These are phyloP conservation scores for Populus tremula DNA, from an alignment of 345 rosid species.

Conservation along the genomic window DNA sequence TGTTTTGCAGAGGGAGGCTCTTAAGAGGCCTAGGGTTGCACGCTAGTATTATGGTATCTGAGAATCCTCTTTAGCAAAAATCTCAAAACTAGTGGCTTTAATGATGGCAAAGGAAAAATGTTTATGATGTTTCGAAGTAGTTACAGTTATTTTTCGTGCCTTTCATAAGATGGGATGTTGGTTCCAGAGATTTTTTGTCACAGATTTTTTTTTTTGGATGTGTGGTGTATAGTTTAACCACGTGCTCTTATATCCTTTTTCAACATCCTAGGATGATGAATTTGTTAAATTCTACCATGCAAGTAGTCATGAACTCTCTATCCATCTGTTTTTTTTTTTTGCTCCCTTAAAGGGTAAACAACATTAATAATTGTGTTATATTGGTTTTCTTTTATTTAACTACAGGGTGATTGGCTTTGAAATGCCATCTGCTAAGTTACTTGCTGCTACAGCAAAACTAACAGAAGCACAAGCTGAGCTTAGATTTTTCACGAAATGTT, in stretches of 20 bases:
- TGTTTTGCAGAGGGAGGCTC: background rate
- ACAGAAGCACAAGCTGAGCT: constrained; percentile 91
- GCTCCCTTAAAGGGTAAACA: background rate
- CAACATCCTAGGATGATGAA: background rate
- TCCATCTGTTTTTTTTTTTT: too few species aligned
- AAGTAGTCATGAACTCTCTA: background rate
- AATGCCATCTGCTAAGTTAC: constrained; percentile 90
- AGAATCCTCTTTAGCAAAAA: background rate
- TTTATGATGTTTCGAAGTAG: background rate
- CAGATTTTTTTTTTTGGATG: background rate
- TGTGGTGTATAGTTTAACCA: background rate
- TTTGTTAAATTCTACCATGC: background rate
- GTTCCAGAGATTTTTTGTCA: background rate
- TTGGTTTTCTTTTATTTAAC: constrained; percentile 12
- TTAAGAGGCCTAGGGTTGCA: background rate
- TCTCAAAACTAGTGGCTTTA: background rate
- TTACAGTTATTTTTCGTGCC: background rate
- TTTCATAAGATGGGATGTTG: background rate
- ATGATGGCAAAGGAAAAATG: background rate
- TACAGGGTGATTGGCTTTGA: constrained; percentile 84
- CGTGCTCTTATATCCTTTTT: background rate
- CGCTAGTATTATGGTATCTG: background rate
- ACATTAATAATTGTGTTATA: background rate
- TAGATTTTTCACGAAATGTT: constrained; percentile 37
- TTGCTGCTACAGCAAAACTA: constrained; percentile 92